Evolutionary conservation across 257 asterid genomes (phyloP).

Genomic region (Petunia secreta): DNA sequence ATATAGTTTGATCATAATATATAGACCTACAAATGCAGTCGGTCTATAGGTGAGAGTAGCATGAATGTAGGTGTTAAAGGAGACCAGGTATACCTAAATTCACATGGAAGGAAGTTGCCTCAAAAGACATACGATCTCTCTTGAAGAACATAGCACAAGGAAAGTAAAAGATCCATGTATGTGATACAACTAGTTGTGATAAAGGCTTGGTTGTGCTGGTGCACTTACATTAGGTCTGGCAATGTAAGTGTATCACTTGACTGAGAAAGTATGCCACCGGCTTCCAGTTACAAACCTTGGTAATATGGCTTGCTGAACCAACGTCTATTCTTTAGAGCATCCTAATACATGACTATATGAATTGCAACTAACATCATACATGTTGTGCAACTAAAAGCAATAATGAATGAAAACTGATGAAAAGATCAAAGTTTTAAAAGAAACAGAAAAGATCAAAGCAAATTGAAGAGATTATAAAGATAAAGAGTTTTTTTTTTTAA

Average conservation of each 20-base stretch:
- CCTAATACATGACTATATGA: neutral
- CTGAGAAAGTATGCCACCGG: neutral
- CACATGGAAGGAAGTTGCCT: neutral
- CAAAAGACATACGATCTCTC: neutral
- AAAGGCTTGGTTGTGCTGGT: neutral
- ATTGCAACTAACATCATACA: constrained; percentile 30
- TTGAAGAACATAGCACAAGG: neutral
- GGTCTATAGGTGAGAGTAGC: neutral
- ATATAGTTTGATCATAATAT: neutral
- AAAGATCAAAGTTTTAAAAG: constrained; percentile 11
- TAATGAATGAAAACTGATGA: constrained; percentile 48
- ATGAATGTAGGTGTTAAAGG: neutral
- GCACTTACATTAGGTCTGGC: neutral
- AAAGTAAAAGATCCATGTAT: neutral
- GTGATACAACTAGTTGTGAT: neutral
- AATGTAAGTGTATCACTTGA: neutral
- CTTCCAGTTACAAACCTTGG: neutral
- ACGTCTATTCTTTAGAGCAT: neutral
- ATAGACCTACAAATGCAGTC: neutral
- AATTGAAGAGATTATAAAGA: neutral
- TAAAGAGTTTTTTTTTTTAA: too few relatives aligned
- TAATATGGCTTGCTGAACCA: neutral
- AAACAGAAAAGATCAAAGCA: neutral
- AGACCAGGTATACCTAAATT: neutral
- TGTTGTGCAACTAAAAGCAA: constrained; percentile 39